These are phyloP conservation scores for Meira miltonrushii DNA, from an alignment of 1,284 basidiomycete species.

Conservation along the genomic window DNA sequence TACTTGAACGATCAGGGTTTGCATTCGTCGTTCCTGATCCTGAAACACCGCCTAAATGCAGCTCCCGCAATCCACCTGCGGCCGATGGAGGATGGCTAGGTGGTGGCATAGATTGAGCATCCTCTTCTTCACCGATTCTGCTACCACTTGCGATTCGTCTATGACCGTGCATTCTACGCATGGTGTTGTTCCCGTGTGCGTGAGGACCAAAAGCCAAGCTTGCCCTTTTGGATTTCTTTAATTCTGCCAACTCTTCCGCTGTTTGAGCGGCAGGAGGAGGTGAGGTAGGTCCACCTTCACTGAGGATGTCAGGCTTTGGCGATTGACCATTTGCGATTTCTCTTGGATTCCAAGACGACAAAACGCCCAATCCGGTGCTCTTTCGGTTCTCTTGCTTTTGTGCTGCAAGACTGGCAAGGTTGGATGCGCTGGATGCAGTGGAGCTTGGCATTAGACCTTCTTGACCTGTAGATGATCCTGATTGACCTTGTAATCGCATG, in stretches of 20 bases:
- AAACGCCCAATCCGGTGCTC: conserved; percentile 1
- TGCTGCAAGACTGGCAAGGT: background rate
- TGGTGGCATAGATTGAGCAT: background rate
- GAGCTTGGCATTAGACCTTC: background rate
- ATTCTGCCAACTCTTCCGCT: background rate
- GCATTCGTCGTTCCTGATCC: background rate
- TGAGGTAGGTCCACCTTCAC: background rate
- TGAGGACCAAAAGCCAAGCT: conserved; percentile 11
- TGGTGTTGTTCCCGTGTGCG: background rate
- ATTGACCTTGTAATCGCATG: conserved; percentile 9
- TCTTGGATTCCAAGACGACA: conserved; percentile 9
- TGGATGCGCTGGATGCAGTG: background rate
- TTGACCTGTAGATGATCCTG: background rate
- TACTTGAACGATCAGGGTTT: background rate
- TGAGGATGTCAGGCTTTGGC: background rate
- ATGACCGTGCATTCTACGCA: background rate
- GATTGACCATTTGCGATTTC: background rate
- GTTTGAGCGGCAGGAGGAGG: background rate
- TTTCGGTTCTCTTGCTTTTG: background rate
- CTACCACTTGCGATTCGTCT: conserved; percentile 8
- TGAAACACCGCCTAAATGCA: background rate
- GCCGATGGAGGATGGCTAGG: background rate
- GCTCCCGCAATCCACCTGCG: conserved; percentile 4
- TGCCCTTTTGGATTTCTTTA: conserved; percentile 11
- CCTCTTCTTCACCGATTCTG: conserved; percentile 3